These are phyloP conservation scores for Penicillium ochrochloron DNA, from an alignment of 495 filamentous ascomycete species.

Conservation along the genomic window DNA sequence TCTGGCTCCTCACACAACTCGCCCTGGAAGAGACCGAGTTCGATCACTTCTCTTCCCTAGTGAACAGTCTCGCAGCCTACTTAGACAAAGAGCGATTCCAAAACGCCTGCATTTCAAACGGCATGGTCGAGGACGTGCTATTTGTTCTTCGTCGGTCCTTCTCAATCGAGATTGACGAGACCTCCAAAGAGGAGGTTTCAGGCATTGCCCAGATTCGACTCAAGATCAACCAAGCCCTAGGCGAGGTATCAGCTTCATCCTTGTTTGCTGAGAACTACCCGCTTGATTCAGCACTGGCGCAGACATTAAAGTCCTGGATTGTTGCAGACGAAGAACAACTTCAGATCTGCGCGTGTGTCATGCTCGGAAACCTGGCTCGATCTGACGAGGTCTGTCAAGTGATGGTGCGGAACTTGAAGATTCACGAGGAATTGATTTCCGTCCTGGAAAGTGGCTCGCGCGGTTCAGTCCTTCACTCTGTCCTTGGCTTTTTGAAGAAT, in stretches of 20 bases:
- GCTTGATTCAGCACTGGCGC: constrained; percentile 51
- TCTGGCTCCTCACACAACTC: constrained; percentile 43
- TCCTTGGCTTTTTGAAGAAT: constrained; percentile 79
- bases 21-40: constrained; percentile 31
- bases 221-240: constrained; percentile 60
- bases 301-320: constrained; percentile 62
- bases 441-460: constrained; percentile 53
- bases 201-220: constrained; percentile 57
- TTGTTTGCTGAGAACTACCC: constrained; percentile 58
- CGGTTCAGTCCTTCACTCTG: constrained; percentile 64
- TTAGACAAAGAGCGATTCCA: constrained; percentile 50
- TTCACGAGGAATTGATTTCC: constrained; percentile 60
- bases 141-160: constrained; percentile 41
- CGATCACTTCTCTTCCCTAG: constrained; percentile 40
- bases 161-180: constrained; percentile 31
- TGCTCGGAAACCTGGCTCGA: constrained; percentile 77
- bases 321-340: constrained; percentile 56
- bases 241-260: constrained; percentile 65
- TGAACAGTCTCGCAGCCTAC: constrained; percentile 39
- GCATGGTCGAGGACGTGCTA: constrained; percentile 38
- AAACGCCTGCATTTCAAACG: constrained; percentile 41
- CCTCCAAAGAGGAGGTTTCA: constrained; percentile 52
- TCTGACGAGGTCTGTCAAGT: constrained; percentile 65
- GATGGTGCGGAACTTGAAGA: constrained; percentile 57
- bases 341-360: constrained; percentile 73